Base-by-base conservation (phyloP, 2,329 filamentous ascomycete genomes). In the Xylaria sp. region DNA sequence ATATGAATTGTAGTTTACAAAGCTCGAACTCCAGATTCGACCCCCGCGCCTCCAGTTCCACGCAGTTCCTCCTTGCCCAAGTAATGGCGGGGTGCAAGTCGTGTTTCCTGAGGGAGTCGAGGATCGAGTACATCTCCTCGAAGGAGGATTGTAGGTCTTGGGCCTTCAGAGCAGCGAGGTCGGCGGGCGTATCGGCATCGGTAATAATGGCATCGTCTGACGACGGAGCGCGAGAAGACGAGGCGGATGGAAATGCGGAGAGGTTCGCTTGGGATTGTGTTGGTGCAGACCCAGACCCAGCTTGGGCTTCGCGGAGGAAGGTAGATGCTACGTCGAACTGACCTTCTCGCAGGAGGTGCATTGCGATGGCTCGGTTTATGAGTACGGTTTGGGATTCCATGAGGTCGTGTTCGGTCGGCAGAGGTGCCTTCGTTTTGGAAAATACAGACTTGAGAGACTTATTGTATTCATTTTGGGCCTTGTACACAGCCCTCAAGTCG, bases 21-120 rank as follows among this genome's bases (percentile, higher is more conserved):
- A 99, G 85, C 67, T 99, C 93, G 60, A 97, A 99, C 70, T 97
- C 93, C 2, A 99, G 83, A 64, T 96, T 96, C 66, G 91, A 96
- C 2, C 92, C 93, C 44, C 91, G 84, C 3, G 83, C 81, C 66
- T 96, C 91, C 2, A 99, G 80, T 21, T 86, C 78, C 4, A 74
- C 71, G 54, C 86, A 87, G 66, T 97, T 88, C 21, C 80, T 69
- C 37, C 86, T 79, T 0, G 94, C 91, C 94, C 94, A 99, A 50
- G 83, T 76, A 20, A 99, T 97, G 1, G 94, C 94, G 0, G 92
- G 91, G 0, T 82, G 72, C 1, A 97, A 81, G 63, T 97, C 90
- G 46, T 82, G 82, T 21, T 84, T 77, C 62, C 88, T 89, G 53
- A 97, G 78, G 51, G 92, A 81, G 57, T 89, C 84, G 7, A 99